Percentiles rank a stretch among this genome's conserved stretches.
Evolutionary conservation across 1,139 yeast genomes (phyloP).

Genomic region (Geotrichum aggregatum): DNA sequence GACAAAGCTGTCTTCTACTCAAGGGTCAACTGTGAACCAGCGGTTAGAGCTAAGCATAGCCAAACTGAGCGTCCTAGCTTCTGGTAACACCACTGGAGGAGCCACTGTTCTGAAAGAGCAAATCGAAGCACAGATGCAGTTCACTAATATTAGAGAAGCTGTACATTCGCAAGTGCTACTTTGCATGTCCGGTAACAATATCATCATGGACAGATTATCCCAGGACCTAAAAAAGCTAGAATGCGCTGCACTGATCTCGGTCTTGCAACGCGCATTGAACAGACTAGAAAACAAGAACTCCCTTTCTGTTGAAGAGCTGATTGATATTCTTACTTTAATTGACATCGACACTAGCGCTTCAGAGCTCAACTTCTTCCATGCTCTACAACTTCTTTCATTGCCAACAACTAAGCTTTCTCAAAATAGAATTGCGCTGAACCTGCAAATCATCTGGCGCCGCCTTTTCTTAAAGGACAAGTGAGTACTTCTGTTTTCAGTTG

Average conservation of each 20-base stretch:
- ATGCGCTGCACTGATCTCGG: constrained; percentile 20
- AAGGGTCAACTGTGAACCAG: constrained; percentile 45
- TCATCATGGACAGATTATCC: constrained; percentile 12
- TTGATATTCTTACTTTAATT: constrained; percentile 55
- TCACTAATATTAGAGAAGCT: constrained; percentile 24
- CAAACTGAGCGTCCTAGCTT: constrained; percentile 48
- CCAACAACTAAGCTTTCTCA: constrained; percentile 34
- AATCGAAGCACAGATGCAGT: constrained; percentile 23
- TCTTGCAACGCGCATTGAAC: constrained; percentile 37
- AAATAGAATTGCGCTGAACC: constrained; percentile 35
- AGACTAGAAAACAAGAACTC: constrained; percentile 43
- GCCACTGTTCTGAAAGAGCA: constrained; percentile 23
- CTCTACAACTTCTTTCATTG: constrained; percentile 41
- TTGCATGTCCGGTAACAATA: constrained; percentile 1
- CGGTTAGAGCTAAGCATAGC: constrained; percentile 66
- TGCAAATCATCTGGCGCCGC: constrained; percentile 57
- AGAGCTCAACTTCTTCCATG: constrained; percentile 41
- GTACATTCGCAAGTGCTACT: constrained; percentile 13
- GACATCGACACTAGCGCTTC: constrained; percentile 35
- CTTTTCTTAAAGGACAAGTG: constrained; percentile 53
- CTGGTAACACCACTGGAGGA: constrained; percentile 29
- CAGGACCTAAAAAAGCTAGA: constrained; percentile 17
- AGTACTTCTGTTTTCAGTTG: not conserved
- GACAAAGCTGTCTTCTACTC: constrained; percentile 28
- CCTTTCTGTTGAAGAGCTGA: constrained; percentile 47